Conservation (phyloP, 257 asterid genomes). For the Verbascum thapsus region DNA sequence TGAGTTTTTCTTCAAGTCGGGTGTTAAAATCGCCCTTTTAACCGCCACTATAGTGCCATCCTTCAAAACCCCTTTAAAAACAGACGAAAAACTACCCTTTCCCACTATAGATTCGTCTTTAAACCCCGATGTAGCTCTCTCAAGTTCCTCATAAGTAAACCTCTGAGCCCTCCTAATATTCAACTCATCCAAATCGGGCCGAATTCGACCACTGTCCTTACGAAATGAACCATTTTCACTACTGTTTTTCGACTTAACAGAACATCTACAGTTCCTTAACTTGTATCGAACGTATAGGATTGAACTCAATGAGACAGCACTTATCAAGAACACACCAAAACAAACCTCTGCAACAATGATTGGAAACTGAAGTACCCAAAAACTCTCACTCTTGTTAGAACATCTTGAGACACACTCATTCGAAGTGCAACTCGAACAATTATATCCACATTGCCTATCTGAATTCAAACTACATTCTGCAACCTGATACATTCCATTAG, state of each 20-base stretch:
- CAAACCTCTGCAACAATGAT: slow-evolving; percentile 63
- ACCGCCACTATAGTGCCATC: slow-evolving; percentile 72
- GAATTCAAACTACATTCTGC: slow-evolving; percentile 43
- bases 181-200: slow-evolving; percentile 58
- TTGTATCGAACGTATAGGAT: slow-evolving; percentile 61
- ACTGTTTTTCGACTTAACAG: slow-evolving; percentile 38
- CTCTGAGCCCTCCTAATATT: slow-evolving; percentile 65
- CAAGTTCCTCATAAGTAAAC: slow-evolving; percentile 70
- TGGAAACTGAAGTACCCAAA: slow-evolving; percentile 63
- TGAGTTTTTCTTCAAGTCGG: slow-evolving; percentile 61
- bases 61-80: slow-evolving; percentile 63
- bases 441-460: slow-evolving; percentile 56
- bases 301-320: slow-evolving; percentile 47
- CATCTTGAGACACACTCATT: slow-evolving; percentile 54
- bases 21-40: slow-evolving; percentile 61
- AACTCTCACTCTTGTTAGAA: slow-evolving; percentile 39
- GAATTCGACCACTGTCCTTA: slow-evolving; percentile 41
- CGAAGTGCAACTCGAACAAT: slow-evolving; percentile 64
- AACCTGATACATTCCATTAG: slow-evolving; percentile 57
- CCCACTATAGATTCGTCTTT: slow-evolving; percentile 71
- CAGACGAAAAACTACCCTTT: slow-evolving; percentile 77
- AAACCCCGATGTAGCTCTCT: slow-evolving; percentile 62
- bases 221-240: slow-evolving; percentile 35
- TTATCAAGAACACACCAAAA: slow-evolving; percentile 61
- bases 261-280: slow-evolving; percentile 63